Conservation (phyloP, 2,329 filamentous ascomycete genomes). For the Fonsecaea erecta region DNA sequence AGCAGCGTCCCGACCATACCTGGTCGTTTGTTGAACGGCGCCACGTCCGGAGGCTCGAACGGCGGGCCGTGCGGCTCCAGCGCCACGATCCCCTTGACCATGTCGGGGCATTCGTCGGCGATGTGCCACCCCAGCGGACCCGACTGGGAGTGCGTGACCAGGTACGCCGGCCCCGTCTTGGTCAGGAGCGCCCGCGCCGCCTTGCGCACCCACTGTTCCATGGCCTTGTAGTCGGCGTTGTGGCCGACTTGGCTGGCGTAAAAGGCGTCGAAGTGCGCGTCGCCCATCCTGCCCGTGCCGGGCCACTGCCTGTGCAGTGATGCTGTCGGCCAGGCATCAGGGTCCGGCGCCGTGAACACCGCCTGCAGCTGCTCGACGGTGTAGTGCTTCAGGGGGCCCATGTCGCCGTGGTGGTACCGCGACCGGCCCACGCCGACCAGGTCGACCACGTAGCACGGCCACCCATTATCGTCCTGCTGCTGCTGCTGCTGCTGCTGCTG, state of each 20-base stretch:
- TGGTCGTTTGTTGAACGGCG: slow-evolving; percentile 7
- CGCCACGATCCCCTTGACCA: slow-evolving; percentile 53
- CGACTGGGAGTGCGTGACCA: slow-evolving; percentile 43
- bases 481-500: no score
- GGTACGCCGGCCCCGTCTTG: slow-evolving; percentile 8
- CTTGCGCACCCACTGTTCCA: background rate
- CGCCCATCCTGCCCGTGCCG: slow-evolving; percentile 41
- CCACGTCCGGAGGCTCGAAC: slow-evolving; percentile 9
- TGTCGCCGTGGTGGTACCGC: slow-evolving; percentile 13
- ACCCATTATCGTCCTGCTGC: no score
- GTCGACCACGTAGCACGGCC: slow-evolving; percentile 44
- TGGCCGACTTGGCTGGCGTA: slow-evolving; percentile 20
- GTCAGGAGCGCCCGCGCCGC: slow-evolving; percentile 1
- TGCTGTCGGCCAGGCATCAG: background rate
- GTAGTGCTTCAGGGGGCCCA: slow-evolving; percentile 15
- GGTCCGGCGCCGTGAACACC: slow-evolving; percentile 11
- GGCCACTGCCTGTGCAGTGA: slow-evolving; percentile 44
- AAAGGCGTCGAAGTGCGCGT: slow-evolving; percentile 16
- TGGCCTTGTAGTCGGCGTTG: slow-evolving; percentile 36
- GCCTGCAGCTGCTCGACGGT: slow-evolving; percentile 10
- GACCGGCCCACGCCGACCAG: slow-evolving; percentile 52
- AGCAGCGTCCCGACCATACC: slow-evolving; percentile 10
- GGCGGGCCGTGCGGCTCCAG: slow-evolving; percentile 39
- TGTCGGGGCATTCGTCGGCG: slow-evolving; percentile 45
- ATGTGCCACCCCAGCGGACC: slow-evolving; percentile 17